Conservation (phyloP, 768 basidiomycete species). For the Pholiota conissans region DNA sequence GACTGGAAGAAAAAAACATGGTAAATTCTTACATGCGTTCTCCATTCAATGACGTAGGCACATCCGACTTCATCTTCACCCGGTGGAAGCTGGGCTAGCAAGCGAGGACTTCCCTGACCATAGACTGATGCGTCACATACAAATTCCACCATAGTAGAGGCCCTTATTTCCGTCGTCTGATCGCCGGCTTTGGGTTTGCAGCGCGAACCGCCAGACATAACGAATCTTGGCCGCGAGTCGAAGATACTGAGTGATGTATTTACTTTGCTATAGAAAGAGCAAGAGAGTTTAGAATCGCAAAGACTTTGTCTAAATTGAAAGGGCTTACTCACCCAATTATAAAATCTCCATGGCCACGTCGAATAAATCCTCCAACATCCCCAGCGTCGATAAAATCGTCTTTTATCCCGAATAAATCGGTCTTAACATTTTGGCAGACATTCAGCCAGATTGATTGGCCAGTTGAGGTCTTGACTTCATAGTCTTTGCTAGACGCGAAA, state of each 20-base stretch:
- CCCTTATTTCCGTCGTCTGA: constrained; percentile 36
- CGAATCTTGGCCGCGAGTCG: constrained; percentile 53
- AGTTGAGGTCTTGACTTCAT: constrained; percentile 48
- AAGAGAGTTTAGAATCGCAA: no score
- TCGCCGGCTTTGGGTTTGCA: constrained; percentile 50
- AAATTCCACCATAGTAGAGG: constrained; percentile 73
- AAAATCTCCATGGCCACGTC: constrained; percentile 65
- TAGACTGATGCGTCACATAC: constrained; percentile 71
- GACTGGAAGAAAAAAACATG: background rate
- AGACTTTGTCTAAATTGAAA: no score
- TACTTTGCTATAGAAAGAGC: constrained; percentile 37
- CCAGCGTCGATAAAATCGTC: constrained; percentile 45
- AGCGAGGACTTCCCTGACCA: constrained; percentile 48
- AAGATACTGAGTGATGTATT: constrained; percentile 65
- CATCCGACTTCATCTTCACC: constrained; percentile 65
- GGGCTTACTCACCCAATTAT: constrained; percentile 65
- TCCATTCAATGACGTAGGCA: constrained; percentile 83
- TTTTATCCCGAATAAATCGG: constrained; percentile 60
- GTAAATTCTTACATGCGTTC: constrained; percentile 60
- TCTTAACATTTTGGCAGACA: constrained; percentile 56
- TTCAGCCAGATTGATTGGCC: constrained; percentile 57
- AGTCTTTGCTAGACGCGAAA: constrained; percentile 55
- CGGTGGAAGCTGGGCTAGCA: constrained; percentile 71
- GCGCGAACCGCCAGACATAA: constrained; percentile 60
- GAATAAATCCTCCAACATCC: constrained; percentile 63